A percentile compares a stretch with the other conserved stretches of the same genome.
Conservation (phyloP, 2,329 filamentous ascomycete species). For the Diaporthe citriasiana region DNA sequence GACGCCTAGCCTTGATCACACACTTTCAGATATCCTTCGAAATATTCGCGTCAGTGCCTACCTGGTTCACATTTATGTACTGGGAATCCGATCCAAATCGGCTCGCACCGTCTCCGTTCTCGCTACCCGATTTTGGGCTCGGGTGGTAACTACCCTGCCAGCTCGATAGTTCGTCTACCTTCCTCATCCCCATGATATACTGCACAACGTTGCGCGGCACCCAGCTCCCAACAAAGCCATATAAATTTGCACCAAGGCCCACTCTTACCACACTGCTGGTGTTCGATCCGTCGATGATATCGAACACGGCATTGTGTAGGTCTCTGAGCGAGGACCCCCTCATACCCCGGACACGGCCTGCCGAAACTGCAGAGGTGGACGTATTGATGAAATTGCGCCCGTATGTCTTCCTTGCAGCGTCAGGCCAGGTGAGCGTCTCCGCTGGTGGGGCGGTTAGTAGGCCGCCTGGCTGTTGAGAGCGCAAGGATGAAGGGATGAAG, state of each 20-base stretch:
- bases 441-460: constrained; percentile 60
- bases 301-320: constrained; percentile 90
- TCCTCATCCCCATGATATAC: constrained; percentile 90
- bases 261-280: constrained; percentile 78
- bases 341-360: constrained; percentile 69
- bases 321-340: constrained; percentile 81
- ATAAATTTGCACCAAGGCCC: constrained; percentile 86
- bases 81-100: constrained; percentile 51
- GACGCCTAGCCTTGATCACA: no score
- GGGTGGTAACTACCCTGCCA: constrained; percentile 60
- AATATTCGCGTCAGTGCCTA: constrained; percentile 60
- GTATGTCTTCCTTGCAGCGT: constrained; percentile 72
- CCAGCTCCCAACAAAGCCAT: constrained; percentile 87
- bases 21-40: constrained; percentile 58
- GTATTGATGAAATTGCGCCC: constrained; percentile 72
- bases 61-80: constrained; percentile 66
- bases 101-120: constrained; percentile 44
- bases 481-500: constrained; percentile 64
- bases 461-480: constrained; percentile 48
- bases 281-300: constrained; percentile 80
- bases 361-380: constrained; percentile 67
- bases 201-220: constrained; percentile 83
- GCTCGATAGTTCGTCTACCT: constrained; percentile 68
- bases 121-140: constrained; percentile 49
- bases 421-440: constrained; percentile 75